phyloP scores from a whole-genome alignment of 2,329 filamentous ascomycete genomes.

The Colletotrichum sp. region DNA sequence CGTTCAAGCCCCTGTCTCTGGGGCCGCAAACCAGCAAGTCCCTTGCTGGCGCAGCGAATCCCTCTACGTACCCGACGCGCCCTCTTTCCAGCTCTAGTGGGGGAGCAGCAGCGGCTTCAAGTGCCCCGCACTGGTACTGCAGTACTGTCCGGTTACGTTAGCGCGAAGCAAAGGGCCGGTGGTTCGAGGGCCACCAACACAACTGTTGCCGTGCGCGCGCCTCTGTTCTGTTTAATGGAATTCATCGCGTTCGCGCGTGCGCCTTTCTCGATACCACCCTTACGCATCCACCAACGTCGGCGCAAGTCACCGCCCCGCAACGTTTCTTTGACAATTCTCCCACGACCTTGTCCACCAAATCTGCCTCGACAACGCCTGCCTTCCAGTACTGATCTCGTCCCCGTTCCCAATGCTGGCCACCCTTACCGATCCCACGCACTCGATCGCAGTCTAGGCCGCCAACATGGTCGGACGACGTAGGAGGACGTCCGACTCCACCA shows the following conservation, averaged over 20 bases:
- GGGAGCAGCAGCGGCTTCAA: neutral
- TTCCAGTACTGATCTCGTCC: neutral
- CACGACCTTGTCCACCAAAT: neutral
- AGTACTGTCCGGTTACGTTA: neutral
- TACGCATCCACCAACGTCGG: neutral
- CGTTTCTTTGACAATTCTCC: neutral
- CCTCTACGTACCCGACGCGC: neutral
- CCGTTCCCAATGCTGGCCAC: neutral
- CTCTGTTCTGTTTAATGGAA: constrained; percentile 10
- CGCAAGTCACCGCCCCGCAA: constrained; percentile 3
- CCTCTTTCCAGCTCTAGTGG: constrained; percentile 8
- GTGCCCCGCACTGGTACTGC: constrained; percentile 9
- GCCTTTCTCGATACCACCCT: neutral
- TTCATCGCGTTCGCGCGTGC: constrained; percentile 7
- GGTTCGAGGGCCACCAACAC: neutral
- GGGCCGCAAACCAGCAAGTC: neutral
- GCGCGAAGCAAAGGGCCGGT: neutral
- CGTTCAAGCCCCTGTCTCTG: neutral
- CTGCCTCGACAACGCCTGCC: neutral
- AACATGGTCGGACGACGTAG: constrained; percentile 45
- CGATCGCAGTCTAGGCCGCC: neutral
- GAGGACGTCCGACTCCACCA: constrained; percentile 49
- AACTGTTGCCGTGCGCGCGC: neutral
- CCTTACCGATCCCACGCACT: too few species aligned
- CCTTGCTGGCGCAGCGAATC: neutral